Base-by-base conservation (phyloP, 176 grass and related monocot genomes). In the Carex pumila region DNA sequence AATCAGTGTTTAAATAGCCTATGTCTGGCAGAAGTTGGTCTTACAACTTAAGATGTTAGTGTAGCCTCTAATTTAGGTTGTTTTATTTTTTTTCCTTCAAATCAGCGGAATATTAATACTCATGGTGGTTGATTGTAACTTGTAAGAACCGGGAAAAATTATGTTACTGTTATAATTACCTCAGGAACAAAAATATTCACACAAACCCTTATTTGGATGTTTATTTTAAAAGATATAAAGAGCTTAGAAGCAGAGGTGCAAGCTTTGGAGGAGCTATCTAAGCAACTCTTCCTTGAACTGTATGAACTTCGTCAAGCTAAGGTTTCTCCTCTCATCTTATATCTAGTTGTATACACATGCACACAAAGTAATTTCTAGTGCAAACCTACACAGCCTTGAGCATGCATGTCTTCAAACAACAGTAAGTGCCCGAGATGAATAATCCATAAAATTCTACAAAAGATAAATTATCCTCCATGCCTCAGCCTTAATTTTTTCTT, bases 281-380 rank as follows among this genome's bases (percentile, higher is more conserved):
- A 99, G 86, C 96, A 99, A 83, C 84, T 99, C 71, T 99, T 95
- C 67, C 93, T 99, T 54, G 96, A 99, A 86, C 88, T 99, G 85
- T 95, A 94, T 89, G 96, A 99, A 86, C 93, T 99, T 71, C 89
- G 93, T 47, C 91, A 99, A 85, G 93, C 93, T 68, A 99, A 99
- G 89, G 96, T 99, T 61, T 43, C 64, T 83, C 5, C 64, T 36
- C 6, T 83, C 49, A 66, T 69, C 81, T 55, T 82, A 67, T 41
- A 58, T 62, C 4, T 25, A 13, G 11, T 61, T 75, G 36, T 54
- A 25, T 15, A 7, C 14, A 17, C 12, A 30, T 60, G 57, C n/a
- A 45, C 36, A 70, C 25, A 34, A 21, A 81, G 47, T 54, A 75
- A 75, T 54, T 52, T 75, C 29, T 31, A 74, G 43, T 74, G 6